Evolutionary conservation across 257 asterid species (phyloP).

Genomic region (Salvia hispanica): DNA sequence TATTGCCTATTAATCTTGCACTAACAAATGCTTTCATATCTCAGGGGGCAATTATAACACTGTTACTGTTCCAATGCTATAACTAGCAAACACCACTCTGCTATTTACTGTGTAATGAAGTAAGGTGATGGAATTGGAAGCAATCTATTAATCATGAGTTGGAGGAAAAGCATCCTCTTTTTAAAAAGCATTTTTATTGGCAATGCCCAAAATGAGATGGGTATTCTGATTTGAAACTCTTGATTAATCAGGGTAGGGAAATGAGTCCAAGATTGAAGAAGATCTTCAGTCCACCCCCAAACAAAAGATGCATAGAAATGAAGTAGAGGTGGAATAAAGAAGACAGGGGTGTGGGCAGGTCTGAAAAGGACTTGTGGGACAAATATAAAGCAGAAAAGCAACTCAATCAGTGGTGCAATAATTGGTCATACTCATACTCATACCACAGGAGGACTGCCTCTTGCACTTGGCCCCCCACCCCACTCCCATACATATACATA

Average conservation of each 20-base stretch:
- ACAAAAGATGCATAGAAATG: neutral
- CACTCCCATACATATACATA: neutral
- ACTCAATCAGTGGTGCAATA: slow-evolving; percentile 46
- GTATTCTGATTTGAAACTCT: neutral
- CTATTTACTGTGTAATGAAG: no score
- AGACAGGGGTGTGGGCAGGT: slow-evolving; percentile 25
- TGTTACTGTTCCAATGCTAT: neutral
- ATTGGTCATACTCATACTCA: slow-evolving; percentile 31
- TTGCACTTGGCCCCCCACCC: slow-evolving; percentile 21
- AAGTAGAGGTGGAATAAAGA: slow-evolving; percentile 21
- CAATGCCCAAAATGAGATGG: neutral
- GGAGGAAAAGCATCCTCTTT: neutral
- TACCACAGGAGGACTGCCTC: slow-evolving; percentile 20
- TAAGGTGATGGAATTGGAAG: neutral
- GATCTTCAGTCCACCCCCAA: no score
- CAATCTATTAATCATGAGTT: neutral
- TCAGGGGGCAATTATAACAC: neutral
- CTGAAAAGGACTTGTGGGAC: slow-evolving; percentile 27
- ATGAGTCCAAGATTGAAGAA: neutral
- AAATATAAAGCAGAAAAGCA: slow-evolving; percentile 29
- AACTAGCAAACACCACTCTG: neutral
- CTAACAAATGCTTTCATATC: neutral
- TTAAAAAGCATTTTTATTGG: neutral
- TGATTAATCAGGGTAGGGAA: neutral
- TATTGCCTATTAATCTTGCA: neutral